Base-by-base conservation (phyloP, 192 early-diverging fungal species). In the Linnemannia hyalina region DNA sequence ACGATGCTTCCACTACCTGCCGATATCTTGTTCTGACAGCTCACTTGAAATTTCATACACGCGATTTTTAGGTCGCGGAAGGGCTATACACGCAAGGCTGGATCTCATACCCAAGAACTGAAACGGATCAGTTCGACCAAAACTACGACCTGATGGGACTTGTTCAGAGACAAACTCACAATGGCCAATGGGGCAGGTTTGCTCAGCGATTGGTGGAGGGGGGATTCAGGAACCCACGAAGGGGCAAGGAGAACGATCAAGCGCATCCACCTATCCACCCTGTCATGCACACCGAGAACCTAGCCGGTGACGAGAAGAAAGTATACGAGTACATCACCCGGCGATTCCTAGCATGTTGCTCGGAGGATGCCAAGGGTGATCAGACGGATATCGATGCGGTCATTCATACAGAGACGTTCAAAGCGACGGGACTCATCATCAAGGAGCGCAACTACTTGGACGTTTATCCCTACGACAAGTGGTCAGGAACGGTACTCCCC, bases 251-350 rank as follows among this genome's bases (percentile, higher is more conserved):
- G 78, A 97, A 98, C 82, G 98, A 99, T 83, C 94, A 98, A 80
- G 97, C 98, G 1, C 98, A 99, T 94, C 98, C 98, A 26, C 98
- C 98, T 15, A 99, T 99, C 81, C 98, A 99, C 84, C 98, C 98
- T 2, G 95, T 94, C 0, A 91, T 86, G 32, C 87, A 82, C 26
- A 80, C 82, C 6, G 76, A 74, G 23, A 80, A 63, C 23, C 57
- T 86, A 40, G 78, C 76, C 6, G 95, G 95, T 15, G 93, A 97
- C 46, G 93, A 95, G 10, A 88, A 91, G 74, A 83, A 90, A 9
- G 90, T 99, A 0, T 99, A 96, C 88, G 98, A 99, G 65, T 97
- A 96, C 82, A 92, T 99, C 44, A 90, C 94, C 1, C 89, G 98
- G 7, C 89, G 97, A 13, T 99, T 99, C 85, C 88, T 99, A 18